These are phyloP conservation scores for Diplodia intermedia DNA, from an alignment of 2,329 filamentous ascomycete genomes.

Conservation along the genomic window DNA sequence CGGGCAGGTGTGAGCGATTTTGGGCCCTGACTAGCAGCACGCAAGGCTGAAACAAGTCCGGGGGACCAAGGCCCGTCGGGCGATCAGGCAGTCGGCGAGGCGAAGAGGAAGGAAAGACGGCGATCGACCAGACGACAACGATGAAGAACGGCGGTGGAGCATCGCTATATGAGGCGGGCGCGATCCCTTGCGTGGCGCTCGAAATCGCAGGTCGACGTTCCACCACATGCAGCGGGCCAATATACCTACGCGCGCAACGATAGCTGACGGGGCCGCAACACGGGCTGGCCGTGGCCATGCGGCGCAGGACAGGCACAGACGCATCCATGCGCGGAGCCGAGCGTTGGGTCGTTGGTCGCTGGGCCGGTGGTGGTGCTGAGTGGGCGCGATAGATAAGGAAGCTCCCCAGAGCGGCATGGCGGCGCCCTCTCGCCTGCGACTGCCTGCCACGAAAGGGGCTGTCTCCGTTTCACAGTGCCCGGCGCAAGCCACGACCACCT, in stretches of 20 bases:
- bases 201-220: slow-evolving; percentile 12
- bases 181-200: slow-evolving; percentile 20
- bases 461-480: not conserved
- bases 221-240: slow-evolving; percentile 17
- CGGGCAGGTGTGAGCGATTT: not conserved
- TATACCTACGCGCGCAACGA: slow-evolving; percentile 9
- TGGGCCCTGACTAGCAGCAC: not conserved
- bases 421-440: not conserved
- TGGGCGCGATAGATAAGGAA: slow-evolving; percentile 20
- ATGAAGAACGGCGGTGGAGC: slow-evolving; percentile 3
- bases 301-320: slow-evolving; percentile 25
- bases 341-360: not conserved
- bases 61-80: slow-evolving; percentile 9
- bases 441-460: slow-evolving; percentile 8
- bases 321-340: slow-evolving; percentile 5
- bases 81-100: slow-evolving; percentile 15
- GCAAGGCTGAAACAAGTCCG: slow-evolving; percentile 31
- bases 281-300: slow-evolving; percentile 4
- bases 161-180: slow-evolving; percentile 1
- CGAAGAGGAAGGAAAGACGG: slow-evolving; percentile 19
- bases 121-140: not conserved
- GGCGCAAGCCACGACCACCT: not conserved
- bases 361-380: not conserved
- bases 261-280: not conserved
- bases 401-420: slow-evolving; percentile 21